phyloP scores from a whole-genome alignment of 2,329 filamentous ascomycete genomes.

The Myriosclerotinia duriaeana region DNA sequence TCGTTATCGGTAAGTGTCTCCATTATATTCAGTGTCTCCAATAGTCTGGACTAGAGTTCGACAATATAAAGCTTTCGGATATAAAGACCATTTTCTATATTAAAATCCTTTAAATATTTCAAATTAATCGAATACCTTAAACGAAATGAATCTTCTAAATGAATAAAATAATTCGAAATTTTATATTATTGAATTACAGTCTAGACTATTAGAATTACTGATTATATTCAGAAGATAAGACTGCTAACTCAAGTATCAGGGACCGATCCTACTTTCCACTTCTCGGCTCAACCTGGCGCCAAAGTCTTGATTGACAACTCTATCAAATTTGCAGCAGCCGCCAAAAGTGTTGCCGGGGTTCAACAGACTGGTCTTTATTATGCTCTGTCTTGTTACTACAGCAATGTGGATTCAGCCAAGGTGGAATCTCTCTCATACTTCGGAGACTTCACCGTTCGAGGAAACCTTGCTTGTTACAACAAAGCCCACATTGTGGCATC shows the following conservation, averaged over 20 bases:
- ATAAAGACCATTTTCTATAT: too few species aligned
- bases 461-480: slow-evolving; percentile 45
- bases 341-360: slow-evolving; percentile 28
- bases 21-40: too few species aligned
- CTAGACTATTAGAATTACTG: too few species aligned
- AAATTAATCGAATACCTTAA: too few species aligned
- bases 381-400: slow-evolving; percentile 47
- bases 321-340: slow-evolving; percentile 42
- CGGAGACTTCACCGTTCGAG: slow-evolving; percentile 45
- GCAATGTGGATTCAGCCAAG: slow-evolving; percentile 33
- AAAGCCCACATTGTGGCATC: slow-evolving; percentile 45
- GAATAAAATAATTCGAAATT: too few species aligned
- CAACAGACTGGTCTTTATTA: slow-evolving; percentile 45
- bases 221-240: not conserved
- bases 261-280: slow-evolving; percentile 40
- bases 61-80: too few species aligned
- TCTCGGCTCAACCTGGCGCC: slow-evolving; percentile 37
- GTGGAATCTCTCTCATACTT: slow-evolving; percentile 41
- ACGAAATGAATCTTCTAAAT: too few species aligned
- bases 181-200: too few species aligned
- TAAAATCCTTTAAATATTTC: too few species aligned
- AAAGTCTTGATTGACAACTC: slow-evolving; percentile 44
- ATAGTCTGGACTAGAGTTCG: too few species aligned
- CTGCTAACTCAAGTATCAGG: slow-evolving; percentile 17
- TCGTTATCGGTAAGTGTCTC: slow-evolving; percentile 43